Conservation (phyloP, 768 basidiomycete species). For the Asterophora lycoperdoides region DNA sequence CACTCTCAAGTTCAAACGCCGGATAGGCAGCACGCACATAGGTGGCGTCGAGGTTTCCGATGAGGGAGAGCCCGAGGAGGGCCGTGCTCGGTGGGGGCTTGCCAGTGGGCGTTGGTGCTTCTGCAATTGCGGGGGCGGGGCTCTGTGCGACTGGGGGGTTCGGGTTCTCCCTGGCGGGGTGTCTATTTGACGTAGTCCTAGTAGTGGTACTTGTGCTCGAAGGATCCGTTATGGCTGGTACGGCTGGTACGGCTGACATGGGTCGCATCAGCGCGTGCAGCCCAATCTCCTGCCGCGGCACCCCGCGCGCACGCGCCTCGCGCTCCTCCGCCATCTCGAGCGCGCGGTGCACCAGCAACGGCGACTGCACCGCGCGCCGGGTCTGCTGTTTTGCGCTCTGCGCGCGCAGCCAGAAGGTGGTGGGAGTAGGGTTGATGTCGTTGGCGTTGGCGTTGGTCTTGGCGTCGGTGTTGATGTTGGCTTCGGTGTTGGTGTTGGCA, state of each 20-base stretch:
- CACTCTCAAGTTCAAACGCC: slow-evolving; percentile 43
- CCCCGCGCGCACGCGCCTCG: slow-evolving; percentile 29
- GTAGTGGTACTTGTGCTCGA: too few species aligned
- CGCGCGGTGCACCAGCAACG: slow-evolving; percentile 45
- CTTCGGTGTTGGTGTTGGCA: too few species aligned
- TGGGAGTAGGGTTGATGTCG: too few species aligned
- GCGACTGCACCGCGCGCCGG: slow-evolving; percentile 42
- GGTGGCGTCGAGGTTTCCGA: slow-evolving; percentile 64
- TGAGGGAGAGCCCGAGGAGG: slow-evolving; percentile 60
- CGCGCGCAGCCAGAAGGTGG: slow-evolving; percentile 58
- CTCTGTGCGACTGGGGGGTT: neutral
- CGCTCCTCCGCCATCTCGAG: slow-evolving; percentile 48
- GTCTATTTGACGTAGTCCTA: too few species aligned
- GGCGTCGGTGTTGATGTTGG: too few species aligned
- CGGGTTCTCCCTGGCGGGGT: neutral
- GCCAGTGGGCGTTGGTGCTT: neutral
- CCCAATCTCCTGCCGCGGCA: neutral
- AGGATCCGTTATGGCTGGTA: too few species aligned
- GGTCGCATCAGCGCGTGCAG: neutral
- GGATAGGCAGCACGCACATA: slow-evolving; percentile 51
- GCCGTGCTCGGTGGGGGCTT: slow-evolving; percentile 22
- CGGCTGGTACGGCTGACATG: neutral
- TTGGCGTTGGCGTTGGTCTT: too few species aligned
- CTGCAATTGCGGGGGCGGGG: neutral
- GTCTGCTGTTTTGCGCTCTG: slow-evolving; percentile 49